Conservation (phyloP, 495 filamentous ascomycete genomes). For the Hypoxylon intermedium region DNA sequence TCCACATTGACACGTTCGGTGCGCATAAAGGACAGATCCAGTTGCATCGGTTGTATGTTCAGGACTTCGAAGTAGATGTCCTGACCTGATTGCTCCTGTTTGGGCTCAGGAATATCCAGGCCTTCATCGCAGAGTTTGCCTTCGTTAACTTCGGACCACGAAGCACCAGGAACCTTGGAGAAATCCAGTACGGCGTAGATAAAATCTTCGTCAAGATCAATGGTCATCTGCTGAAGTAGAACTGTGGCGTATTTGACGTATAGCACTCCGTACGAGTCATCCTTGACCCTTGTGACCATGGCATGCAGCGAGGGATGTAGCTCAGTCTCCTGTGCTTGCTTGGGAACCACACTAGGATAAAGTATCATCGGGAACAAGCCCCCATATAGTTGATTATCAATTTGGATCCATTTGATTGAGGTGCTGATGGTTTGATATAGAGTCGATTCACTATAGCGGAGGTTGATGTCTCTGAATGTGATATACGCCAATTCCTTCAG, state of each 20-base stretch:
- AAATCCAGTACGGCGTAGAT: constrained; percentile 96
- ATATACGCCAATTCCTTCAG: constrained; percentile 91
- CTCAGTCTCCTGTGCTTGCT: constrained; percentile 96
- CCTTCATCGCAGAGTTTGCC: constrained; percentile 88
- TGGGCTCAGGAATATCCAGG: constrained; percentile 91
- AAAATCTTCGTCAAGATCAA: constrained; percentile 98
- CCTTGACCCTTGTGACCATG: constrained; percentile 92
- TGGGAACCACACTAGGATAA: constrained; percentile 98
- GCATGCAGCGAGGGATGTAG: constrained; percentile 92
- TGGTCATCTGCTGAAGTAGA: constrained; percentile 94
- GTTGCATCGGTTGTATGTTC: constrained; percentile 96
- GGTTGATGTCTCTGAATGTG: constrained; percentile 89
- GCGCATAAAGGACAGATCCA: constrained; percentile 95
- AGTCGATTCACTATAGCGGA: constrained; percentile 89
- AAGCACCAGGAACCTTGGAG: constrained; percentile 91
- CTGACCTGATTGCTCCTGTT: constrained; percentile 78
- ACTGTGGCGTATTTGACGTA: constrained; percentile 98
- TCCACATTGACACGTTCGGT: constrained; percentile 97
- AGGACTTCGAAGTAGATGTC: constrained; percentile 98
- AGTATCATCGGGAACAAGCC: constrained; percentile 97
- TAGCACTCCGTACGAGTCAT: constrained; percentile 95
- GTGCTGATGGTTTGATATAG: constrained; percentile 89
- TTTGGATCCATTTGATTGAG: constrained; percentile 97
- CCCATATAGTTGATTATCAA: constrained; percentile 98
- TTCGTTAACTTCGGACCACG: constrained; percentile 79